These are phyloP conservation scores for Sambucus nigra DNA, from an alignment of 129 eudicot genomes.

Conservation along the genomic window DNA sequence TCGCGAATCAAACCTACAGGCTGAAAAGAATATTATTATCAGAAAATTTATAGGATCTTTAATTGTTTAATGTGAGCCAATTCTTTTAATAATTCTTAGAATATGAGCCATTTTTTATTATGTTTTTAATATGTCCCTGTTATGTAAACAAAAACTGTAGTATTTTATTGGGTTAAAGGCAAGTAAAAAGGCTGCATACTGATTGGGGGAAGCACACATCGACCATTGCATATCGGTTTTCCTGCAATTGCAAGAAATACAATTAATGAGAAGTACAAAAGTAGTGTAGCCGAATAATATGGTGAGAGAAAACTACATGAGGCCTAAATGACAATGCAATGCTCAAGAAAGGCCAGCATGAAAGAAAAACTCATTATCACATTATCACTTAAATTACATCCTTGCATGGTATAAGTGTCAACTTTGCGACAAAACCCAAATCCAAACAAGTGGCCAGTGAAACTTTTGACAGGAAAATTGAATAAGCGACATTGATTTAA, in stretches of 20 bases:
- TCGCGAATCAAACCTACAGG: constrained; percentile 98
- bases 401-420: too few relatives aligned
- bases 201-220: constrained; percentile 77
- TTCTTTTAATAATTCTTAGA: too few relatives aligned
- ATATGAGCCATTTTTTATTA: too few relatives aligned
- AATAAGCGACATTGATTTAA: too few relatives aligned
- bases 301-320: not conserved
- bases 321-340: not conserved
- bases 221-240: constrained; percentile 73
- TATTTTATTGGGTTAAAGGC: constrained; percentile 4
- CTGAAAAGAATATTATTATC: constrained; percentile 27
- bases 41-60: not conserved
- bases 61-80: not conserved
- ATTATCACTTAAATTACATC: not conserved
- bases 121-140: too few relatives aligned
- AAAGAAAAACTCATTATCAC: not conserved
- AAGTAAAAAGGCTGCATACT: constrained; percentile 37
- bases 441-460: too few relatives aligned
- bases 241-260: constrained; percentile 42
- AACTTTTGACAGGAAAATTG: too few relatives aligned
- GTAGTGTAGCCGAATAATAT: not conserved
- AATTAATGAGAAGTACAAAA: not conserved
- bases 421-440: too few relatives aligned
- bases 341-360: not conserved
- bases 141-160: too few relatives aligned